These are phyloP conservation scores for Mangifera indica DNA, from an alignment of 345 rosid species.

Conservation along the genomic window DNA sequence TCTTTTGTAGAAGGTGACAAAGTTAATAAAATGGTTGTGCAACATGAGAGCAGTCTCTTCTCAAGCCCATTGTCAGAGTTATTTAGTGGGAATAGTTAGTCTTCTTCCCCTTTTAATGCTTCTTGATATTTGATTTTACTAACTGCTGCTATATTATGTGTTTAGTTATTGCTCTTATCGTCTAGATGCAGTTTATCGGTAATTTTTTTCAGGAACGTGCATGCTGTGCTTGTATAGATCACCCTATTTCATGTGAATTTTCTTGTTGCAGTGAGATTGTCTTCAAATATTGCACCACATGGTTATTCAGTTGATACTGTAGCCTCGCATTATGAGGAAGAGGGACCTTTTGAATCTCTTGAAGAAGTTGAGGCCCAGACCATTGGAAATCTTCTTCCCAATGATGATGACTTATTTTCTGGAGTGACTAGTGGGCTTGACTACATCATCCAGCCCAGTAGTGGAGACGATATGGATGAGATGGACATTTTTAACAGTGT, in stretches of 20 bases:
- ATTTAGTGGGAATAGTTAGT: constrained; percentile 50
- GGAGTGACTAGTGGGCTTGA: constrained; percentile 52
- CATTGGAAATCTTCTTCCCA: constrained; percentile 68
- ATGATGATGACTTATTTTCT: constrained; percentile 61
- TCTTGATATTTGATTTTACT: background rate
- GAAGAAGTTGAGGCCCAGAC: constrained; percentile 67
- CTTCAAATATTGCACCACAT: constrained; percentile 34
- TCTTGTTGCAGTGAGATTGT: constrained; percentile 48
- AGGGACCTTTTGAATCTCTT: constrained; percentile 49
- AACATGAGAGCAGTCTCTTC: constrained; percentile 58
- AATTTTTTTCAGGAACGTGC: background rate
- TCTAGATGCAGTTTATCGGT: constrained; percentile 6
- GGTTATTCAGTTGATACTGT: constrained; percentile 42
- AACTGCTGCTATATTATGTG: background rate
- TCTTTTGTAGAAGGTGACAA: constrained; percentile 26
- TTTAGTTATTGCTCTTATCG: background rate
- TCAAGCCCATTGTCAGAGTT: constrained; percentile 62
- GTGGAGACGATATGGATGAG: constrained; percentile 53
- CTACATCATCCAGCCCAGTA: constrained; percentile 19
- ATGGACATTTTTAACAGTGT: constrained; percentile 62
- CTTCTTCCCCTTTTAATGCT: constrained; percentile 9
- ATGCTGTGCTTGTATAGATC: constrained; percentile 8
- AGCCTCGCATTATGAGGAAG: constrained; percentile 44
- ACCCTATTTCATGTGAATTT: constrained; percentile 7
- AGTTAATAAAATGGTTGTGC: constrained; percentile 29